Evolutionary conservation across 2,329 filamentous ascomycete genomes (phyloP), one percentile per base, ranked within the genome.

Genomic region (Colletotrichum sojae): DNA sequence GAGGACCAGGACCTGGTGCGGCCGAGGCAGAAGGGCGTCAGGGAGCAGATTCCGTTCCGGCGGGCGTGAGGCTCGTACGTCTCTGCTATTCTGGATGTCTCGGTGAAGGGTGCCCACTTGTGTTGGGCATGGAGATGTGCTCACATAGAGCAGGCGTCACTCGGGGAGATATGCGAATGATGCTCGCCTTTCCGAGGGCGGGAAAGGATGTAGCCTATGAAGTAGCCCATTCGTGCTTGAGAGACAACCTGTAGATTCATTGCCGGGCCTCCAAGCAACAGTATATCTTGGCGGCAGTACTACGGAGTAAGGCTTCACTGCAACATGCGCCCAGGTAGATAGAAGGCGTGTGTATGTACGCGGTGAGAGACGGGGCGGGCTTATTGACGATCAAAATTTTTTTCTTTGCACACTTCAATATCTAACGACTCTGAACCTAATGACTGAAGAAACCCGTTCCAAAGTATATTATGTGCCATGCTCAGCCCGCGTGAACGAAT

Each of bases 331-430:
- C 31, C 8, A 36, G 31, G 10, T 27, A 56, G 40, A 63, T 46
- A 55, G 51, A 56, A 43, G 27, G 62, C 56, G 31, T 36, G 31
- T 36, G 31, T 36, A 8, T 36, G 51, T 52, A 18, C 31, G 18
- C 31, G 18, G n/a, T 53, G 4, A 22, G 15, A 52, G 36, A 40
- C 62, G 31, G 18, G 16, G 39, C 39, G 18, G 13, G 10, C 25
- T 36, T 62, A 15, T 43, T 43, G 49, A 62, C 36, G 49, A 54
- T 31, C 16, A 5, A 58, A 65, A 66, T 55, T 13, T 43, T 16
- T 43, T 49, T 18, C 9, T 49, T 43, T 16, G 51, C 12, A 43
- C 40, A 13, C 5, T 15, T n/a, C 8, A 43, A 43, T 43, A 36
- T 15, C 13, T n/a, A 52, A 18, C 9, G 13, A 15, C 36, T 27